Base-by-base conservation (phyloP, 2,329 filamentous ascomycete species). In the Pestalotiopsis sp. region DNA sequence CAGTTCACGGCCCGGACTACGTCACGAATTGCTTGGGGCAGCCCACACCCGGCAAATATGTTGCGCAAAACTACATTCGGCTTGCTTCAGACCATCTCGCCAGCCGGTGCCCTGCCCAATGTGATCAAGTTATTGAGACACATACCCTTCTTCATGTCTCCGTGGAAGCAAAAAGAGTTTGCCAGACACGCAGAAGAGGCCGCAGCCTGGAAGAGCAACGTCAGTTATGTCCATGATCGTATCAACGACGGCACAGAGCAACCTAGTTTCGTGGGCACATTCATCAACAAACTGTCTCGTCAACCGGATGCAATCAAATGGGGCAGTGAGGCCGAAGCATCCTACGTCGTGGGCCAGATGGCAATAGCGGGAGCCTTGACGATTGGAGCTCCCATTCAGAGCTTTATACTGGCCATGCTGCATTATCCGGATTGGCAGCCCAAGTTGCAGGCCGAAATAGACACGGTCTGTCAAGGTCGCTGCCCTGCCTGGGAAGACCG, bases 381-480 rank as follows among this genome's bases (percentile, higher is more conserved):
- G 0, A 84, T 84, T 61, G 82, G 82, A 3, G 82, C 79, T 67
- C 82, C 82, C 1, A 81, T 84, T 36, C 82, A 84, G 77, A 81
- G 78, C 59, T 83, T 78, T 45, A 61, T 83, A 2, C 68, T 83
- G n/a, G 79, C 79, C 9, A 81, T 81, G 79, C 70, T 80, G 31
- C 77, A 80, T 69, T 81, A 80, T 65, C 82, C 82, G 1, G 76
- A 79, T 17, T 81, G 81, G 73, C 80, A 82, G 67, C 71, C 69
- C 38, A 79, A 79, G 66, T 75, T 83, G 13, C 85, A 87, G 71
- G 75, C 81, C n/a, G 85, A 88, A 75, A 80, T 87, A 13, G 85
- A 87, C 67, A 69, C 68, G 0, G 79, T 82, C 3, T 82, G 82
- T 31, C 80, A 76, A 2, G 80, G 76, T 4, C 80, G 78, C 25